These are phyloP conservation scores for Rhodotorula babjevae DNA, from an alignment of 768 basidiomycete genomes.

Conservation along the genomic window DNA sequence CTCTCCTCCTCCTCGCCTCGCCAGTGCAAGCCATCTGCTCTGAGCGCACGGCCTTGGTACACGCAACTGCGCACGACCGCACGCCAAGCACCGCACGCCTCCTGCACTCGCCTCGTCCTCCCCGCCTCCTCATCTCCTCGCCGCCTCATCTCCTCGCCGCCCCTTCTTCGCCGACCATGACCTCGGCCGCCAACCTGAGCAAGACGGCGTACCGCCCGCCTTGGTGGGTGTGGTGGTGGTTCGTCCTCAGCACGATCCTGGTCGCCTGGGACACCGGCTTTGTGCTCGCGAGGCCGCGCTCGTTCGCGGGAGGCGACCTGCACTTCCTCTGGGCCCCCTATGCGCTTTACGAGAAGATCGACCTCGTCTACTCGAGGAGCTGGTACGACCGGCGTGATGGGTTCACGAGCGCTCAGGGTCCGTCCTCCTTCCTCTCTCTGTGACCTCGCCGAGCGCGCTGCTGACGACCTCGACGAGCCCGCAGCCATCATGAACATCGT, in stretches of 20 bases:
- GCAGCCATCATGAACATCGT: slow-evolving; percentile 46
- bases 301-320: slow-evolving; percentile 44
- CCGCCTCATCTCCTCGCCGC: too few species aligned
- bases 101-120: too few species aligned
- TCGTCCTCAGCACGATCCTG: slow-evolving; percentile 8
- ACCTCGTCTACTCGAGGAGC: slow-evolving; percentile 43
- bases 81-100: too few species aligned
- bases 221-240: slow-evolving; percentile 10
- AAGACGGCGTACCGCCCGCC: neutral
- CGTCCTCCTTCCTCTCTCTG: neutral
- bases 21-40: too few species aligned
- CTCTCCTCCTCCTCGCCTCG: too few species aligned
- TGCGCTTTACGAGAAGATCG: slow-evolving; percentile 29
- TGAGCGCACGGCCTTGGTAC: too few species aligned
- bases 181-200: neutral
- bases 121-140: too few species aligned
- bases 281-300: slow-evolving; percentile 34
- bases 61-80: too few species aligned
- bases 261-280: slow-evolving; percentile 27
- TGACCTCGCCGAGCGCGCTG: too few species aligned
- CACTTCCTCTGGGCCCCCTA: slow-evolving; percentile 44
- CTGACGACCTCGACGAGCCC: neutral
- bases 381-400: slow-evolving; percentile 41
- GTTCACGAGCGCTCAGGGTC: slow-evolving; percentile 44
- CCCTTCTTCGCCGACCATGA: too few species aligned